phyloP scores from a whole-genome alignment of 1,284 basidiomycete genomes.

The Sphagnurus paluster region DNA sequence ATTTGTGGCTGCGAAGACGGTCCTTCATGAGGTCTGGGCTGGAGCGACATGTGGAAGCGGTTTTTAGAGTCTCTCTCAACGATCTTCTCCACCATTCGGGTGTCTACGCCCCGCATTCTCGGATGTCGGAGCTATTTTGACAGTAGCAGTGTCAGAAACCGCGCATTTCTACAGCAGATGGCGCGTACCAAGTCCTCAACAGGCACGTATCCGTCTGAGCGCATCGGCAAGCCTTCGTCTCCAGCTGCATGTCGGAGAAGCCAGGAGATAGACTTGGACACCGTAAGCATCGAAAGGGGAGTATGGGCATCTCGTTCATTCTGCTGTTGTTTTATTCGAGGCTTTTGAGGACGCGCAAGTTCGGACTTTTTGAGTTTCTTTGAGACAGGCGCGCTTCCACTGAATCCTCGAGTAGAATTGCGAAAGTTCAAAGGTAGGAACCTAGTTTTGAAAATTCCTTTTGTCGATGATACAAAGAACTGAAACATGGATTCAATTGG shows the following conservation, averaged over 20 bases:
- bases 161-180: background rate
- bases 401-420: too few species aligned
- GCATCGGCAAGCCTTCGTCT: constrained; percentile 57
- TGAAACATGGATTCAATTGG: too few species aligned
- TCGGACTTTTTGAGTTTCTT: too few species aligned
- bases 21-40: constrained; percentile 37
- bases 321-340: too few species aligned
- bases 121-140: constrained; percentile 8
- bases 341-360: too few species aligned
- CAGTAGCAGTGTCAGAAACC: background rate
- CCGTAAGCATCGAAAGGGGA: background rate
- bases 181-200: constrained; percentile 55
- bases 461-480: too few species aligned
- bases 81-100: constrained; percentile 44
- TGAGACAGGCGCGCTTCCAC: too few species aligned
- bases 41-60: constrained; percentile 63
- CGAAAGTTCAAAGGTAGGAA: too few species aligned
- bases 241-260: constrained; percentile 72
- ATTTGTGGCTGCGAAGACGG: constrained; percentile 42
- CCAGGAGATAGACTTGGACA: constrained; percentile 68
- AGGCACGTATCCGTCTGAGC: constrained; percentile 66
- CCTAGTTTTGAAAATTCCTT: too few species aligned
- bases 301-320: too few species aligned
- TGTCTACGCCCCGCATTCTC: constrained; percentile 13
- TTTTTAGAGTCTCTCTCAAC: constrained; percentile 71